Base-by-base conservation (phyloP, 352 stramenopile genomes). In the Phytophthora megakarya region DNA sequence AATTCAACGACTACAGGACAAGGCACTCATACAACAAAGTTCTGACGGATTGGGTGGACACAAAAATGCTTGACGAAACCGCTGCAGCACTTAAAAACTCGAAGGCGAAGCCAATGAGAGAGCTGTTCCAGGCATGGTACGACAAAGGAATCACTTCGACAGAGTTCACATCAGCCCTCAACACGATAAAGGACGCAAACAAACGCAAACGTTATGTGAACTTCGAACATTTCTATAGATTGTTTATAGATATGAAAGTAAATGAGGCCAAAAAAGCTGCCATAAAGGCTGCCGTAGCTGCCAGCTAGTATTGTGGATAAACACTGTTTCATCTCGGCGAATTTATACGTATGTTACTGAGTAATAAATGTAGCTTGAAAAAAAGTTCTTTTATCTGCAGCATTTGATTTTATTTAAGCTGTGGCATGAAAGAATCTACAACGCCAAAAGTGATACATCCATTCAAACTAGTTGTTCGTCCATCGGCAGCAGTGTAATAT, bases 1-100 rank as follows among this genome's bases (percentile, higher is more conserved):
- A 28, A 19, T 67, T 44, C 35, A 45, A 62, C 26, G 19, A 54
- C 3, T 61, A 42, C 21, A 37, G 42, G n/a, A 62, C 33, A 5
- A 48, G 12, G n/a, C 6, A 54, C 0, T 19, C 16, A 11, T 42
- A 54, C 4, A 53, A 57, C 42, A 35, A 49, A n/a, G 4, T 19
- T 16, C 42, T 61, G n/a, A 37, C 22, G 0, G 4, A 21, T 4
- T 54, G 22, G 40, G 7, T 67, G 13, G 15, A 42, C 13, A 61
- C 49, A 5, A 55, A 61, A 32, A 18, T 5, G 1, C 48, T 67
- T 11, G 40, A 67, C n/a, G 49, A 44, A 9, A 18, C 53, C 0
- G 7, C 35, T 11, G 26, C 16, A 0, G 7, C 15, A 16, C 8
- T 66, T 1, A 5, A 38, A 39, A n/a, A 7, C 2, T 30, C 6